phyloP scores from a whole-genome alignment of 2,329 filamentous ascomycete species.

The Dactylonectria estremocensis region DNA sequence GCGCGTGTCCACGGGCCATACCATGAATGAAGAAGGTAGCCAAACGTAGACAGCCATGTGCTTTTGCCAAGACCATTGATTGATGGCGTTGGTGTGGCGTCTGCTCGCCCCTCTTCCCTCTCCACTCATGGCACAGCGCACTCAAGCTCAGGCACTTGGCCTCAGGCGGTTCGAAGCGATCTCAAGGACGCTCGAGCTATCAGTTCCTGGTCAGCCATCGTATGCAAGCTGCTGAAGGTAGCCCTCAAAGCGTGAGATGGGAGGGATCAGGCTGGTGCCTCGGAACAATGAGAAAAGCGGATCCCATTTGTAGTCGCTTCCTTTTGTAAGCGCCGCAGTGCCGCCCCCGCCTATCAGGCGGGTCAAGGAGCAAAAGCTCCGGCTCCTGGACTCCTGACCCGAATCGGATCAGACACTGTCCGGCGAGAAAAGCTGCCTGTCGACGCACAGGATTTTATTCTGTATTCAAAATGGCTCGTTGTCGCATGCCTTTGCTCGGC shows the following conservation, averaged over 20 bases:
- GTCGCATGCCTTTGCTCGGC: slow-evolving; percentile 42
- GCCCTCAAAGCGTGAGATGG: background rate
- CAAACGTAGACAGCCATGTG: slow-evolving; percentile 20
- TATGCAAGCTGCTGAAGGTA: slow-evolving; percentile 11
- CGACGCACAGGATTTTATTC: slow-evolving; percentile 49
- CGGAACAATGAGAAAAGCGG: slow-evolving; percentile 38
- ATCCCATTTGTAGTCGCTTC: slow-evolving; percentile 35
- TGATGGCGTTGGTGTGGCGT: slow-evolving; percentile 40
- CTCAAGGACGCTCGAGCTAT: slow-evolving; percentile 19
- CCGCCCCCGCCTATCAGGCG: slow-evolving; percentile 50
- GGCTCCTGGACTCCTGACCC: slow-evolving; percentile 44
- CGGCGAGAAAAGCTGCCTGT: slow-evolving; percentile 43
- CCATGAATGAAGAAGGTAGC: slow-evolving; percentile 22
- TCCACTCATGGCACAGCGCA: background rate
- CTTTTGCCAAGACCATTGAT: slow-evolving; percentile 28
- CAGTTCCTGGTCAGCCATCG: slow-evolving; percentile 21
- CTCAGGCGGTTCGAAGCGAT: slow-evolving; percentile 23
- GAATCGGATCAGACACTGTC: slow-evolving; percentile 48
- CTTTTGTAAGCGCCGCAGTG: slow-evolving; percentile 51
- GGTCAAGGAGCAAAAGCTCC: slow-evolving; percentile 56
- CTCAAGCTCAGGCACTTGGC: background rate
- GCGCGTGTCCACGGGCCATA: slow-evolving; percentile 28
- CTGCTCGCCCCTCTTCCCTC: slow-evolving; percentile 23
- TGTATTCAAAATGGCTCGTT: slow-evolving; percentile 52
- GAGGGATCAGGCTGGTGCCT: slow-evolving; percentile 1